Base-by-base conservation (phyloP, 2,329 filamentous ascomycete genomes). In the Hymenoscyphus fructigenus region DNA sequence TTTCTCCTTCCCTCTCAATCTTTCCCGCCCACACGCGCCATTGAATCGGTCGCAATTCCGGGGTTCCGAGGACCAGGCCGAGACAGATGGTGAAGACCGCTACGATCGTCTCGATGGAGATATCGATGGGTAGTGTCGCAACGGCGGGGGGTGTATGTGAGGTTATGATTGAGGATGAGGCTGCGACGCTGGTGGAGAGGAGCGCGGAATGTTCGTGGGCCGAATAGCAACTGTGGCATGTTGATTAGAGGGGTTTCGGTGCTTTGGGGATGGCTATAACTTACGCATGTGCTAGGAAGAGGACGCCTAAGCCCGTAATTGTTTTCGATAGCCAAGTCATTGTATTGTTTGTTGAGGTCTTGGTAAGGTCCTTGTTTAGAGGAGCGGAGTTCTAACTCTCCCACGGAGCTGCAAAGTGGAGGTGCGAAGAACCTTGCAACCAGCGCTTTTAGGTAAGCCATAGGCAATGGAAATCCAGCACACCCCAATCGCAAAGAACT, bases 171-270 rank as follows among this genome's bases (percentile, higher is more conserved):
- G 81, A 79, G 55, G 80, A 76, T 61, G 82, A 77, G 38, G 82
- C 81, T 60, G 83, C 80, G 47, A 23, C 20, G 61, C 79, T 79
- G 70, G 83, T 82, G 63, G 88, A 85, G 71, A 88, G 86, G 59
- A 96, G 85, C 26, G 88, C 83, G 6, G 92, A 90, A 80, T 97
- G 91, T 80, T 99, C 95, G 78, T 97, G 91, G 57, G 93, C 93
- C 60, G 95, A 99, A 80, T 98, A 99, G 80, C 93, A 96, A 69
- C 95, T 99, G 76, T 60, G 36, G 34, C 17, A 23, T 58, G 26
- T 36, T n/a, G 26, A 17, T n/a, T 47, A 32, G 7, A 26, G 15
- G 26, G 55, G 55, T 3, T 32, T 57, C 3, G 34, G 14, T 23
- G 47, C 3, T 26, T 17, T 34, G 29, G 29, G 41, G 32, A 15